Evolutionary conservation across 192 early-diverging fungal species (phyloP).

Genomic region (Funneliformis geosporum): DNA sequence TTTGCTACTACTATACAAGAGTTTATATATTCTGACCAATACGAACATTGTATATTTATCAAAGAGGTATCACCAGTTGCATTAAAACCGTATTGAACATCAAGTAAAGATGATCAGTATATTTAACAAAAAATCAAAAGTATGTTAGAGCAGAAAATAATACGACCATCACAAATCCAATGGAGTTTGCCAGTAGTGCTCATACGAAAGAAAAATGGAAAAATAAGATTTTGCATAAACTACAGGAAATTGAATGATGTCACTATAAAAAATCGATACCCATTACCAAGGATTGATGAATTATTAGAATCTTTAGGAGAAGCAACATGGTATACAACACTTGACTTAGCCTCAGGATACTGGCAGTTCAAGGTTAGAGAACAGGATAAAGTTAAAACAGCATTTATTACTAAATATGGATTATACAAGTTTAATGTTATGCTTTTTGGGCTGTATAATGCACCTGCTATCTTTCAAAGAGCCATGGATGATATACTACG

Average conservation of each 20-base stretch:
- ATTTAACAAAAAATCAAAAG: constrained; percentile 31
- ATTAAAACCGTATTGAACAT: no score
- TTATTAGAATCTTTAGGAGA: constrained; percentile 37
- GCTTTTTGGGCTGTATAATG: constrained; percentile 33
- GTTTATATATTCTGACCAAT: no score
- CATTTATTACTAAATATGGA: constrained; percentile 25
- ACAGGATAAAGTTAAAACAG: constrained; percentile 10
- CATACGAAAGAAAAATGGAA: no score
- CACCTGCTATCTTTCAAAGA: constrained; percentile 13
- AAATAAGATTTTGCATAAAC: constrained; percentile 40
- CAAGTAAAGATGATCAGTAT: no score
- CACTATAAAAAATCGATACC: constrained; percentile 50
- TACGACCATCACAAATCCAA: constrained; percentile 30
- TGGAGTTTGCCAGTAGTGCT: no score
- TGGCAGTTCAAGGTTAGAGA: constrained; percentile 42
- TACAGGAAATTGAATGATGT: constrained; percentile 52
- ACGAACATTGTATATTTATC: no score
- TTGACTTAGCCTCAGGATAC: constrained; percentile 45
- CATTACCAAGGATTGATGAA: constrained; percentile 53
- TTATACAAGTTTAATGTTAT: constrained; percentile 36
- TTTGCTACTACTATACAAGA: no score
- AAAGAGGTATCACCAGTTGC: no score
- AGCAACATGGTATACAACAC: constrained; percentile 40
- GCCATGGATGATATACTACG: neutral
- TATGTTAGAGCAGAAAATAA: constrained; percentile 45